Percentiles rank a stretch among this genome's conserved stretches.
Conservation (phyloP, 1,284 basidiomycete species). For the Pulchroboletus neoregius region DNA sequence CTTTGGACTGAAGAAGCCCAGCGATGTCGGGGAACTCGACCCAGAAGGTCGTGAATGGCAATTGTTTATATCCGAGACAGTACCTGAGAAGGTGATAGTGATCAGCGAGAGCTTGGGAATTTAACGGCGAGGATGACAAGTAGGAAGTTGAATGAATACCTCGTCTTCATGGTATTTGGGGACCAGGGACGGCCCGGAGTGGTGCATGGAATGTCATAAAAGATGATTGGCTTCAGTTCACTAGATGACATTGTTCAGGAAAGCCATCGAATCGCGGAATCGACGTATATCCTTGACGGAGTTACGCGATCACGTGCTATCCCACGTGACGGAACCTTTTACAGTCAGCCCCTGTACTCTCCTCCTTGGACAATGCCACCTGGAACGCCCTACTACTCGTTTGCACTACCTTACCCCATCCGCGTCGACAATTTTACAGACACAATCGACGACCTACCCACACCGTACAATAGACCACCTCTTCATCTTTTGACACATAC, state of each 20-base stretch:
- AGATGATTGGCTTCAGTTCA: constrained; percentile 20
- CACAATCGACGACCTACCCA: constrained; percentile 31
- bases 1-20: constrained; percentile 30
- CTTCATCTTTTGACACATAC: constrained; percentile 80
- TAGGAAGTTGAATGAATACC: constrained; percentile 16
- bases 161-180: constrained; percentile 31
- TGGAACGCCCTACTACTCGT: constrained; percentile 65
- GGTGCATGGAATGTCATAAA: constrained; percentile 26
- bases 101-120: constrained; percentile 29
- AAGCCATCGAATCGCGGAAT: no score
- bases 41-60: constrained; percentile 41
- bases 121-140: no score
- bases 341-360: constrained; percentile 16
- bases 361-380: constrained; percentile 48
- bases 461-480: constrained; percentile 44
- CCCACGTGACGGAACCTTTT: no score
- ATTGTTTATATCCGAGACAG: constrained; percentile 39
- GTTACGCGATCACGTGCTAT: no score
- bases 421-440: constrained; percentile 74
- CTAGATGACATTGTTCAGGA: constrained; percentile 13
- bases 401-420: constrained; percentile 68
- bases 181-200: constrained; percentile 23
- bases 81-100: constrained; percentile 28
- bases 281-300: no score
- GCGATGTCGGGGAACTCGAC: constrained; percentile 41